Base-by-base conservation (phyloP, 148 eudicot genomes). In the Persicaria maculosa region DNA sequence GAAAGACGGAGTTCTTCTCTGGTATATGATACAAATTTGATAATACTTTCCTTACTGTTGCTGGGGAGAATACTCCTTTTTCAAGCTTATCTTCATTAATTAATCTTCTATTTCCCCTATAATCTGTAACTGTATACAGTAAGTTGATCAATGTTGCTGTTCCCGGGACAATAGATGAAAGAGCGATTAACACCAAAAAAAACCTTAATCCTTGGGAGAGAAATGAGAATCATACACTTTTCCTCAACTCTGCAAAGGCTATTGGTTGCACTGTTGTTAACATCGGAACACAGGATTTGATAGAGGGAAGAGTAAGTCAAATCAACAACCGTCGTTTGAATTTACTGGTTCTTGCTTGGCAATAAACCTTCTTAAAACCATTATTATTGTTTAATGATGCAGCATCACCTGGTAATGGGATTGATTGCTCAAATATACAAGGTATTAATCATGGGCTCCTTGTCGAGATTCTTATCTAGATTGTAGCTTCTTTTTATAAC, bases 181-280 rank as follows among this genome's bases (percentile, higher is more conserved):
- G 98, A 72, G 92, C 97, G 64, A 91, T 93, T 17, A 93, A 93
- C 74, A 93, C 87, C 46, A 93, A 91, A 74, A 57, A 36, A 14
- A 76, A 53, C 20, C 91, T 86, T 36, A 93, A 93, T 77, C 97
- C 94, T 45, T 93, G 98, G 98, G 98, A 93, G 80, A 89, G 90
- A 76, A 93, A 93, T 79, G 98, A 93, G 74, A 93, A 93, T 74
- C 98, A 93, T 75, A 93, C 96, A 64, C 90, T 93, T 57, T 91
- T 97, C 80, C 94, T 93, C 64, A 93, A 93, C 76, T 93, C 98
- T 73, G 93, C 96, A 0, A 93, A 93, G 87, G 98, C 98, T 64
- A 93, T 93, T 46, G 98, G 98, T 55, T 93, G 98, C 84, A 93
- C 98, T 11, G 98, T 93, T 50, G 98, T 93, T 50, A 93, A 93